phyloP scores from a whole-genome alignment of 192 early-diverging fungal genomes.

The Mortierella claussenii region DNA sequence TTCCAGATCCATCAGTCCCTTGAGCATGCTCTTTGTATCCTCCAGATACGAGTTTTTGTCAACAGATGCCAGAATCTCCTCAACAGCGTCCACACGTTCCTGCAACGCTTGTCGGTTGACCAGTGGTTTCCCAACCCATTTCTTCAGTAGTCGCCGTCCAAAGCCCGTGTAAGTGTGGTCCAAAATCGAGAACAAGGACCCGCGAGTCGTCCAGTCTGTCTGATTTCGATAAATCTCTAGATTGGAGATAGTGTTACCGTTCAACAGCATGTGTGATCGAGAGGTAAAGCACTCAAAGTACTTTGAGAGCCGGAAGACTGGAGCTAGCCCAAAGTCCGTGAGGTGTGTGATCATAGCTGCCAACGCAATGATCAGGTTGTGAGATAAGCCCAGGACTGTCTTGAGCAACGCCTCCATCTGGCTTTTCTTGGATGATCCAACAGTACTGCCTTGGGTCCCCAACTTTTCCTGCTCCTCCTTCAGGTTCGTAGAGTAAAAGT shows the following conservation, averaged over 20 bases:
- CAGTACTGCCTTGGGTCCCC: neutral
- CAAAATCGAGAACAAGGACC: slow-evolving; percentile 67
- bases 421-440: neutral
- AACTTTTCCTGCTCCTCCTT: slow-evolving; percentile 23
- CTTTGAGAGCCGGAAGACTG: slow-evolving; percentile 65
- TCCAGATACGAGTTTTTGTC: slow-evolving; percentile 49
- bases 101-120: slow-evolving; percentile 62
- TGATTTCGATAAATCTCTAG: slow-evolving; percentile 73
- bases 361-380: slow-evolving; percentile 47
- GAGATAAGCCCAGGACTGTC: slow-evolving; percentile 34
- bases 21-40: slow-evolving; percentile 48
- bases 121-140: slow-evolving; percentile 77
- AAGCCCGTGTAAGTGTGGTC: slow-evolving; percentile 76
- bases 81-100: slow-evolving; percentile 68
- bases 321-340: slow-evolving; percentile 67
- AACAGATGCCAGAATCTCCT: slow-evolving; percentile 58
- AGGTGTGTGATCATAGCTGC: slow-evolving; percentile 71
- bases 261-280: slow-evolving; percentile 71
- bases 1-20: slow-evolving; percentile 72
- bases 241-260: slow-evolving; percentile 70
- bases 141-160: slow-evolving; percentile 70
- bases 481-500: slow-evolving; percentile 52
- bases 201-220: slow-evolving; percentile 54
- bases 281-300: slow-evolving; percentile 69
- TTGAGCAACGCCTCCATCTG: slow-evolving; percentile 40